Conservation (phyloP, 148 eudicot genomes). For the Arctostaphylos glauca region DNA sequence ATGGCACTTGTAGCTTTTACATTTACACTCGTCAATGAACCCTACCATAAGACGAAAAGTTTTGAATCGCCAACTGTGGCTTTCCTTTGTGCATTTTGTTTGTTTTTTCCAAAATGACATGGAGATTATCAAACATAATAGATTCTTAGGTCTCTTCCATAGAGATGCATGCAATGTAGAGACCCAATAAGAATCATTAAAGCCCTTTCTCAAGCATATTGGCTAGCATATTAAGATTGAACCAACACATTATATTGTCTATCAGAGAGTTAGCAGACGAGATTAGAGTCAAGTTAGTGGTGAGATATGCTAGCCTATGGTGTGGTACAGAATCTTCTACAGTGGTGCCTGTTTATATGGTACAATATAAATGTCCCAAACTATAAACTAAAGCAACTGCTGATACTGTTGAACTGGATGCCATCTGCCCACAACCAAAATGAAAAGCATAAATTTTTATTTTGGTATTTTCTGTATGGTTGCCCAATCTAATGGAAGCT, state of each 20-base stretch:
- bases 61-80: not conserved
- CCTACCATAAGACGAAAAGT: not conserved
- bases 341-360: not conserved
- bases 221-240: not conserved
- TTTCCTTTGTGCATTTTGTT: not conserved
- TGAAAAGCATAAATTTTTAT: not conserved
- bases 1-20: not conserved
- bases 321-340: not conserved
- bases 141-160: not conserved
- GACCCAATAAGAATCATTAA: not conserved
- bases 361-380: not conserved
- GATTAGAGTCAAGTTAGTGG: not conserved
- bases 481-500: slow-evolving; percentile 1
- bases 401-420: not conserved
- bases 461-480: not conserved
- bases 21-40: not conserved
- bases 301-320: not conserved
- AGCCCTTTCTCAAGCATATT: not conserved
- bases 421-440: slow-evolving; percentile 7
- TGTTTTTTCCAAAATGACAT: not conserved
- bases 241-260: not conserved
- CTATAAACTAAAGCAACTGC: not conserved
- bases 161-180: not conserved
- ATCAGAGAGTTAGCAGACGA: not conserved
- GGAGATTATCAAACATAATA: not conserved